Percentiles rank a stretch among this genome's conserved stretches.
phyloP scores from a whole-genome alignment of 2,329 filamentous ascomycete genomes.

The Paecilomyces sp. region DNA sequence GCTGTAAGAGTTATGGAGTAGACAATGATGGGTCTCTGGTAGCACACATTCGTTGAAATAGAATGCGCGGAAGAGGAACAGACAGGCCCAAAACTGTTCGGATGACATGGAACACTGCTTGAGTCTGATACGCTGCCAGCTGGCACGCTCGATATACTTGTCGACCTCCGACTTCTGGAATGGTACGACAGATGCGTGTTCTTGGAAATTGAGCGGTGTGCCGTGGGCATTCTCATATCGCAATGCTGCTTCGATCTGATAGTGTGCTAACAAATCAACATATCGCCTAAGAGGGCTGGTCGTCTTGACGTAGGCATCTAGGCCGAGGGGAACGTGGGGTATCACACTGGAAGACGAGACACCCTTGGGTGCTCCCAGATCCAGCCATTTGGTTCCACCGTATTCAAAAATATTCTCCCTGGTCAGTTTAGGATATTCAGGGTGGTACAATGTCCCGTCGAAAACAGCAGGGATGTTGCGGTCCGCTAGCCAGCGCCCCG shows the following conservation, averaged over 20 bases:
- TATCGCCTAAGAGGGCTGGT: slow-evolving; percentile 57
- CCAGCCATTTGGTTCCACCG: slow-evolving; percentile 31
- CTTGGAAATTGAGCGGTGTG: slow-evolving; percentile 29
- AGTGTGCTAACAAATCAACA: slow-evolving; percentile 54
- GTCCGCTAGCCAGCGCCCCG: slow-evolving; percentile 26
- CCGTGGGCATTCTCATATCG: slow-evolving; percentile 47
- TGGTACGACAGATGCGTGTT: slow-evolving; percentile 34
- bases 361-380: slow-evolving; percentile 26
- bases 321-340: slow-evolving; percentile 45
- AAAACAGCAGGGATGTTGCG: slow-evolving; percentile 30
- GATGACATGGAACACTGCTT: slow-evolving; percentile 31
- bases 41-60: slow-evolving; percentile 48
- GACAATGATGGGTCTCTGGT: slow-evolving; percentile 40
- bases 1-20: slow-evolving; percentile 22
- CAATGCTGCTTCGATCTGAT: slow-evolving; percentile 58
- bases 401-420: slow-evolving; percentile 36
- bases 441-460: slow-evolving; percentile 30
- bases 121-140: slow-evolving; percentile 33
- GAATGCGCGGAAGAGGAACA: slow-evolving; percentile 52
- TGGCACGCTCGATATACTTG: slow-evolving; percentile 39
- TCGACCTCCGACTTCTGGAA: slow-evolving; percentile 44
- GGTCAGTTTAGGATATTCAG: slow-evolving; percentile 32
- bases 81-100: slow-evolving; percentile 43
- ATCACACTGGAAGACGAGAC: slow-evolving; percentile 41
- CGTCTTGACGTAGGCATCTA: slow-evolving; percentile 49